A percentile compares a stretch with the other conserved stretches of the same genome.
phyloP scores from a whole-genome alignment of 2,329 filamentous ascomycete species.

The Calonectria honghensis region DNA sequence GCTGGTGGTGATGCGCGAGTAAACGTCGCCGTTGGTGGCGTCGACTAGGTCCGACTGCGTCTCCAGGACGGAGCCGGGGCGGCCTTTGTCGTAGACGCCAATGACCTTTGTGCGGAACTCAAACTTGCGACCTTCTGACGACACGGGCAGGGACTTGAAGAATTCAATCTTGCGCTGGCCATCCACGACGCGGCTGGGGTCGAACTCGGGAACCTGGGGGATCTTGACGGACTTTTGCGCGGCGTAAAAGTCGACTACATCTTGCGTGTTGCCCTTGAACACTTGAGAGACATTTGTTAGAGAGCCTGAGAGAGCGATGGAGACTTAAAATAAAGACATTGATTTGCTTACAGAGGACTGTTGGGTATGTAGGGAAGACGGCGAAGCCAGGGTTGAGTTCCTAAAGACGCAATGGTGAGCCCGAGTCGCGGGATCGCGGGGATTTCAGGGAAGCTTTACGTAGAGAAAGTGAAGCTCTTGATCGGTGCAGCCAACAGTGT shows the following conservation, averaged over 20 bases:
- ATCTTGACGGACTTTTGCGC: constrained; percentile 80
- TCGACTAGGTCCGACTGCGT: constrained; percentile 84
- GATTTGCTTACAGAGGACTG: constrained; percentile 80
- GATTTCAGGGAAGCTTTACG: constrained; percentile 66
- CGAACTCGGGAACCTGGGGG: constrained; percentile 85
- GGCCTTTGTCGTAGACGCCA: constrained; percentile 93
- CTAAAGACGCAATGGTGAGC: constrained; percentile 85
- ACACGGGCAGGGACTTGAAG: constrained; percentile 83
- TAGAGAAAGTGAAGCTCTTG: constrained; percentile 78
- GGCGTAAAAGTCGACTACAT: constrained; percentile 90
- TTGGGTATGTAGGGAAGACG: constrained; percentile 91
- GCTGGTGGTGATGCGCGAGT: constrained; percentile 80
- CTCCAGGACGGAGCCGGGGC: constrained; percentile 80
- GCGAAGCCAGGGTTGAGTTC: constrained; percentile 91
- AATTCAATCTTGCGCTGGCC: constrained; percentile 88
- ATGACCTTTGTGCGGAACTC: constrained; percentile 86
- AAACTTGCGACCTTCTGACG: constrained; percentile 82
- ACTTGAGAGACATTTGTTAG: constrained; percentile 58
- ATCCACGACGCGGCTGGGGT: constrained; percentile 84
- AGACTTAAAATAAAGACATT: neutral
- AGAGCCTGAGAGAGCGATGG: neutral
- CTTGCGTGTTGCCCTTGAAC: constrained; percentile 85
- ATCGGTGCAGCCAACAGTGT: constrained; percentile 88
- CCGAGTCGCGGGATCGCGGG: neutral
- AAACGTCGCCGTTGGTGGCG: constrained; percentile 79